A percentile compares a stretch with the other conserved stretches of the same genome.
These are phyloP conservation scores for Euryodendron excelsum DNA, from an alignment of 148 eudicot genomes.

Conservation along the genomic window DNA sequence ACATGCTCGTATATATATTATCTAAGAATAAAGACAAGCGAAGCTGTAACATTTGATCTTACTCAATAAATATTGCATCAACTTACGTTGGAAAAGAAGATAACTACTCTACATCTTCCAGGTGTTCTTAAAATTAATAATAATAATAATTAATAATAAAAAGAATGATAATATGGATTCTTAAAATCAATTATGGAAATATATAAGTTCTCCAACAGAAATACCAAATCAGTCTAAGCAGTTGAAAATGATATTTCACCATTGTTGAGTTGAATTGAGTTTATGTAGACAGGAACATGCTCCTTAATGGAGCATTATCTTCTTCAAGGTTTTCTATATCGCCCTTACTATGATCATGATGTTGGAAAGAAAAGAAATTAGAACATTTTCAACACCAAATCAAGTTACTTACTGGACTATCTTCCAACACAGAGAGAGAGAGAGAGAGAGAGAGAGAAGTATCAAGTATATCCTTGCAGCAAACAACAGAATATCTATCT, in stretches of 20 bases:
- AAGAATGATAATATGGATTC: too few species aligned
- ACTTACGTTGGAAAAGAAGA: background rate
- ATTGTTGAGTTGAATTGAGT: background rate
- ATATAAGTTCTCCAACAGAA: background rate
- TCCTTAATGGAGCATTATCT: background rate
- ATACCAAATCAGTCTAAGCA: background rate
- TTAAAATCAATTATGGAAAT: too few species aligned
- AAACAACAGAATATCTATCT: background rate
- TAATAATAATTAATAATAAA: too few species aligned
- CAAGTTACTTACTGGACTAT: background rate
- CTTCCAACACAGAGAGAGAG: background rate
- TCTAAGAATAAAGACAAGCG: background rate
- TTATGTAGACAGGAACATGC: background rate
- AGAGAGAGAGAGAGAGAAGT: background rate
- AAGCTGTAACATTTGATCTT: background rate
- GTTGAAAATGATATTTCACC: background rate
- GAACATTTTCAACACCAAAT: background rate
- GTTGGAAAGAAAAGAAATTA: background rate
- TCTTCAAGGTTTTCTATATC: too few species aligned
- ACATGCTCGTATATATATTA: background rate
- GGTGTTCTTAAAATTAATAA: too few species aligned
- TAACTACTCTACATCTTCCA: background rate
- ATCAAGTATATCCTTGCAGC: background rate
- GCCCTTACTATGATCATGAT: too few species aligned
- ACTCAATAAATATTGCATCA: background rate